A percentile compares a stretch with the other conserved stretches of the same genome.
These are phyloP conservation scores for Helicocarpus griseus DNA, from an alignment of 2,329 filamentous ascomycete genomes.

Conservation along the genomic window DNA sequence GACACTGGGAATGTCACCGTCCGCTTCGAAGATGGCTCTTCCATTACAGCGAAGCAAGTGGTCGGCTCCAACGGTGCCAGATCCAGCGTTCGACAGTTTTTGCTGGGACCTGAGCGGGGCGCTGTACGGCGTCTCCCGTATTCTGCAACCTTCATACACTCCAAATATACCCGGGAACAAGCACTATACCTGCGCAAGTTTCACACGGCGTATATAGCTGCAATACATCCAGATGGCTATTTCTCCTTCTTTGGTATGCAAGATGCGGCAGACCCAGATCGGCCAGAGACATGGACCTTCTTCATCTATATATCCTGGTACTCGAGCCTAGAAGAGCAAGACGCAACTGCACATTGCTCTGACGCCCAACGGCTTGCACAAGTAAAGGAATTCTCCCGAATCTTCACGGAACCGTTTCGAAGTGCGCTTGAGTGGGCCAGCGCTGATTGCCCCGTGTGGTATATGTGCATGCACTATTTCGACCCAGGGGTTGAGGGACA, in stretches of 20 bases:
- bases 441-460: slow-evolving; percentile 9
- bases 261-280: slow-evolving; percentile 14
- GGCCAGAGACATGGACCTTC: slow-evolving; percentile 19
- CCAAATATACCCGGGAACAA: slow-evolving; percentile 32
- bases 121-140: slow-evolving; percentile 33
- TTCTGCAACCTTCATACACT: slow-evolving; percentile 37
- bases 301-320: slow-evolving; percentile 18
- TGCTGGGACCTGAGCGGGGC: slow-evolving; percentile 29
- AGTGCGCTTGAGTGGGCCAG: slow-evolving; percentile 19
- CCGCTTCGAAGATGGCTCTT: slow-evolving; percentile 7
- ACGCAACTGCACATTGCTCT: slow-evolving; percentile 1
- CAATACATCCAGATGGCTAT: slow-evolving; percentile 35
- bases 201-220: slow-evolving; percentile 36
- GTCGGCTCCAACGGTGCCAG: slow-evolving; percentile 61
- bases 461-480: slow-evolving; percentile 14
- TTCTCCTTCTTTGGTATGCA: slow-evolving; percentile 38
- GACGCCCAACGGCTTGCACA: slow-evolving; percentile 14
- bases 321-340: slow-evolving; percentile 8
- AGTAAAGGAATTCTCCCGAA: slow-evolving; percentile 15
- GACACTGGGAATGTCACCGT: neutral
- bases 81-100: slow-evolving; percentile 51
- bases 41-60: slow-evolving; percentile 27
- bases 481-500: slow-evolving; percentile 15
- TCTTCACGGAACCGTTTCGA: slow-evolving; percentile 15
- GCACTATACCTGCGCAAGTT: slow-evolving; percentile 35